These are phyloP conservation scores for Pinus taeda DNA, from an alignment of 75 land plant species.

Conservation along the genomic window DNA sequence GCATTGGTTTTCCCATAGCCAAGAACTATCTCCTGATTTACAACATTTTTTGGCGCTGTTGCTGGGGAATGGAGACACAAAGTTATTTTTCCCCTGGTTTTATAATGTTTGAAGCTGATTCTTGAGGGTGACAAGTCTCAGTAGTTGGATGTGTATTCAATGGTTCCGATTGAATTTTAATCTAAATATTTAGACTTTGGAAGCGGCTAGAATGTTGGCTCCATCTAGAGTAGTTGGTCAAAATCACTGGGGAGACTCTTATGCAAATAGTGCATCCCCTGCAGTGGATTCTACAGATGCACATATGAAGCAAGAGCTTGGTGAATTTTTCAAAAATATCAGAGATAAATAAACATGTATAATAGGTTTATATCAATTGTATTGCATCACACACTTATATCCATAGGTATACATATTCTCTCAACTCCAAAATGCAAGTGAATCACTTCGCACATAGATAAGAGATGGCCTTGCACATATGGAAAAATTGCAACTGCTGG, in stretches of 20 bases:
- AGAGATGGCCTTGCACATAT: constrained; percentile 89
- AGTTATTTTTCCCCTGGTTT: no score
- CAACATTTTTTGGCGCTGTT: no score
- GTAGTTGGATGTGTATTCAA: no score
- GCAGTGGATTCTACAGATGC: constrained; percentile 81
- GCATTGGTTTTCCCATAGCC: no score
- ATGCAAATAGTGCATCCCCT: constrained; percentile 50
- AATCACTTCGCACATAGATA: constrained; percentile 94
- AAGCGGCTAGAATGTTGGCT: constrained; percentile 87
- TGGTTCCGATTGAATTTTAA: constrained; percentile 16
- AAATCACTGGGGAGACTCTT: constrained; percentile 54
- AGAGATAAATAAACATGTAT: constrained; percentile 28
- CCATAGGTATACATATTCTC: constrained; percentile 92
- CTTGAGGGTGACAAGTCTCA: no score
- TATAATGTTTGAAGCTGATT: no score
- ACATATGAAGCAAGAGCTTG: constrained; percentile 99
- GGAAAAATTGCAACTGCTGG: constrained; percentile 98
- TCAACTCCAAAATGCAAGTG: constrained; percentile 99
- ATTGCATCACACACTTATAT: no score
- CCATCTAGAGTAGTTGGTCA: constrained; percentile 45
- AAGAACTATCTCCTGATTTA: no score
- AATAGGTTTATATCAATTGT: no score
- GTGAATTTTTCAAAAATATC: constrained; percentile 97
- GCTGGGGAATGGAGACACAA: no score
- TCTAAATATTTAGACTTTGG: constrained; percentile 95